Evolutionary conservation across 805 yeast genomes (phyloP).

Genomic region (Clavispora vitiphila): DNA sequence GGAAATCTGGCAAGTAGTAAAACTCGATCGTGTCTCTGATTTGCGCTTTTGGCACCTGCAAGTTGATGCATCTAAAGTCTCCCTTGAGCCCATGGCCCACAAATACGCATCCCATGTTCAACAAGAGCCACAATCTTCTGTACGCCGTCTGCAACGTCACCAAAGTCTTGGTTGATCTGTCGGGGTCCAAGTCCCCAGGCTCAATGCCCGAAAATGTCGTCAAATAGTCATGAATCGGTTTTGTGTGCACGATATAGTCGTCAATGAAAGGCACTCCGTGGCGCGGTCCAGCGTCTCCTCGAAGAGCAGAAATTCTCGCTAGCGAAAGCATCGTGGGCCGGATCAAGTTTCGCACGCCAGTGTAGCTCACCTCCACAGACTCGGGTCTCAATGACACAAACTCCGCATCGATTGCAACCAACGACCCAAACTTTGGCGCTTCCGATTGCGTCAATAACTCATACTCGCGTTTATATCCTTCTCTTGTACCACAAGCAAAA

Average conservation of each 20-base stretch:
- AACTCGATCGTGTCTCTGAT: conserved; percentile 85
- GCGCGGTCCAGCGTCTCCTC: conserved; percentile 62
- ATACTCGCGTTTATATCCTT: conserved; percentile 56
- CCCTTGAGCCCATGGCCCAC: conserved; percentile 92
- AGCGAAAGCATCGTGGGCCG: conserved; percentile 72
- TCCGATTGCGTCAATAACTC: conserved; percentile 61
- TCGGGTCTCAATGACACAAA: conserved; percentile 82
- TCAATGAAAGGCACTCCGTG: conserved; percentile 83
- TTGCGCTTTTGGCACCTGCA: conserved; percentile 79
- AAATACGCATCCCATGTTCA: conserved; percentile 85
- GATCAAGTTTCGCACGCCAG: conserved; percentile 64
- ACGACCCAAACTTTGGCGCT: conserved; percentile 68
- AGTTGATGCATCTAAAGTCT: conserved; percentile 90
- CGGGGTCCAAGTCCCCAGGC: conserved; percentile 81
- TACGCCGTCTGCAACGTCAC: conserved; percentile 82
- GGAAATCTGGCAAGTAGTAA: conserved; percentile 68
- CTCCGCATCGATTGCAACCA: conserved; percentile 95
- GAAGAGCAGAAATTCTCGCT: conserved; percentile 83
- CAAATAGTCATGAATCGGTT: conserved; percentile 73
- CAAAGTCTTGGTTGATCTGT: conserved; percentile 56
- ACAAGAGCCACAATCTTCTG: conserved; percentile 81
- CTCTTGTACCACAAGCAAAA: conserved; percentile 64
- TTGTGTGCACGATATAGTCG: conserved; percentile 77
- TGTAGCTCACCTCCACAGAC: conserved; percentile 67
- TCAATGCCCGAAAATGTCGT: conserved; percentile 94